These are phyloP conservation scores for Tolypocladium sp. DNA, from an alignment of 2,329 filamentous ascomycete species.

Conservation along the genomic window DNA sequence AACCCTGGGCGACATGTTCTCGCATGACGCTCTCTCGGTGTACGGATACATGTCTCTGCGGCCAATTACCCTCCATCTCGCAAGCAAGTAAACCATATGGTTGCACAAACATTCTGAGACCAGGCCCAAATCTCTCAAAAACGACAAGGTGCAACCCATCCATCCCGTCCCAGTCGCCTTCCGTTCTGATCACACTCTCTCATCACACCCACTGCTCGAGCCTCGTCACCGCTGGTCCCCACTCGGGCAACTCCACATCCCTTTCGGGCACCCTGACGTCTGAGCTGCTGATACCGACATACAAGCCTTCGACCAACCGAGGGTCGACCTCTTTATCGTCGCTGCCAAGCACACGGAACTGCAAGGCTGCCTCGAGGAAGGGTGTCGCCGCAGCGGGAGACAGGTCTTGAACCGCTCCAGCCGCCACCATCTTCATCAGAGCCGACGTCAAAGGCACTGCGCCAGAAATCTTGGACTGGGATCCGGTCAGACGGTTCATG, in stretches of 20 bases:
- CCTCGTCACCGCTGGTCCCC: conserved; percentile 13
- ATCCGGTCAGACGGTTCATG: conserved; percentile 24
- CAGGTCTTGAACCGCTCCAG: conserved; percentile 26
- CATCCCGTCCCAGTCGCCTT: neutral
- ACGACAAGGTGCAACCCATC: neutral
- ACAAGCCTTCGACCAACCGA: conserved; percentile 16
- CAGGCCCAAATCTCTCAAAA: neutral
- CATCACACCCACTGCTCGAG: conserved; percentile 14
- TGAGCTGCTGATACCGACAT: conserved; percentile 20
- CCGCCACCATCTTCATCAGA: conserved; percentile 32
- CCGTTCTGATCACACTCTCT: neutral
- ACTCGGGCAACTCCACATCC: conserved; percentile 16
- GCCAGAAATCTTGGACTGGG: conserved; percentile 30
- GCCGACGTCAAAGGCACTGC: conserved; percentile 43
- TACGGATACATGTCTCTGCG: neutral
- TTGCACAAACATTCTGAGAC: neutral
- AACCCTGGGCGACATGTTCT: neutral
- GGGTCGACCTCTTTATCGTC: conserved; percentile 15
- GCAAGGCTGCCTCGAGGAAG: conserved; percentile 30
- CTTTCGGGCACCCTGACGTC: conserved; percentile 15
- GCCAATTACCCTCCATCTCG: neutral
- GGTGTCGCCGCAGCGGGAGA: conserved; percentile 25
- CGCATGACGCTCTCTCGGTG: neutral
- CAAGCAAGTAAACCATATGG: neutral
- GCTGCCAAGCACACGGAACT: conserved; percentile 20